These are phyloP conservation scores for Marchantia paleacea DNA, from an alignment of 225 moss, liverwort and hornwort genomes.

Conservation along the genomic window DNA sequence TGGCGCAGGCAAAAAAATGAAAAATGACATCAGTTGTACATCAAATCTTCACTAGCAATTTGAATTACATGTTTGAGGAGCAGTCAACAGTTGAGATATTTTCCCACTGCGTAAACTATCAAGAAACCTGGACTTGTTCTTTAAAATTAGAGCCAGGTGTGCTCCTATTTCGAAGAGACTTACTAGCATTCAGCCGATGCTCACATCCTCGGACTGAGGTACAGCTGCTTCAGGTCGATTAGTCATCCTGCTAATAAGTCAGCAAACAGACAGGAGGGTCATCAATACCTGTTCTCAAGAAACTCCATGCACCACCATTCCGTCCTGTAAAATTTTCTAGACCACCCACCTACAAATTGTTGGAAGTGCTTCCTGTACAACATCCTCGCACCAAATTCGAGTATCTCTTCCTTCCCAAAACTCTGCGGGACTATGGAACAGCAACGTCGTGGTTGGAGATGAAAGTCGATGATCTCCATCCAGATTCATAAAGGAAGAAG, in stretches of 20 bases:
- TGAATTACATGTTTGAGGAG: neutral
- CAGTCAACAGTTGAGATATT: neutral
- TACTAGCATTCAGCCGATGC: neutral
- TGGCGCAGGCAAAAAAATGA: neutral
- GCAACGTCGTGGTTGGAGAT: neutral
- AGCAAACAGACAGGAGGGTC: neutral
- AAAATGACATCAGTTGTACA: neutral
- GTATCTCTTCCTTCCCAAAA: neutral
- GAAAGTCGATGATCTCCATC: neutral
- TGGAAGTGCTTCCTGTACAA: neutral
- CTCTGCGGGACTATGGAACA: neutral
- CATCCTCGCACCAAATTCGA: neutral
- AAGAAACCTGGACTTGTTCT: neutral
- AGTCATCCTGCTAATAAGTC: neutral
- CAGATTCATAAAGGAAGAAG: neutral
- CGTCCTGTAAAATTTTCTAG: neutral
- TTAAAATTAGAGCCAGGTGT: neutral
- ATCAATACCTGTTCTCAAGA: neutral
- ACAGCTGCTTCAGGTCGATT: neutral
- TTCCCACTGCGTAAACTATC: neutral
- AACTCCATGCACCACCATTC: no score
- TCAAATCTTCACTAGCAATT: neutral
- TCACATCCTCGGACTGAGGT: neutral
- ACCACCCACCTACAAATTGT: neutral
- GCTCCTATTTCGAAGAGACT: neutral